phyloP scores from a whole-genome alignment of 176 grass and related monocot genomes.

The Zoysia pacifica region DNA sequence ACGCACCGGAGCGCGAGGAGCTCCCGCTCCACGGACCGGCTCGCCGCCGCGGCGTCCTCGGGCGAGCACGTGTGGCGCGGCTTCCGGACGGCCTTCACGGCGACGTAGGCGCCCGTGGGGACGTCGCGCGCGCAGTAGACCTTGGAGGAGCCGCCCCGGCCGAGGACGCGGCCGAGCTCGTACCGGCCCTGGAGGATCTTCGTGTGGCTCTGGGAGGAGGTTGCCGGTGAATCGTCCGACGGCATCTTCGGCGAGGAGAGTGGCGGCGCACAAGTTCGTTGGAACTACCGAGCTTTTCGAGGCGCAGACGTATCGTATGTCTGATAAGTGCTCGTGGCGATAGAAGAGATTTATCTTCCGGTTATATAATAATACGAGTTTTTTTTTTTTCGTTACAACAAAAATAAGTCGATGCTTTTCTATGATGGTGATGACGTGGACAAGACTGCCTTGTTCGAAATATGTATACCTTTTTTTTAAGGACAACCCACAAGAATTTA shows the following conservation, averaged over 20 bases:
- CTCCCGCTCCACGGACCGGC: constrained; percentile 56
- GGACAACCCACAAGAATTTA: too few species aligned
- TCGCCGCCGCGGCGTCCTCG: neutral
- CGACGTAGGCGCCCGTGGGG: constrained; percentile 51
- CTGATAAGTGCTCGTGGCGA: constrained; percentile 1
- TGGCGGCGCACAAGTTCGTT: neutral
- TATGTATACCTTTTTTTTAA: too few species aligned
- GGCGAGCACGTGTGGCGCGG: neutral
- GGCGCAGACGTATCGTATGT: neutral
- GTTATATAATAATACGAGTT: neutral
- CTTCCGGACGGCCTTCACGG: constrained; percentile 80
- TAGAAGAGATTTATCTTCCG: neutral
- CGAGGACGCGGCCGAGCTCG: constrained; percentile 68
- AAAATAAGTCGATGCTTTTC: too few species aligned
- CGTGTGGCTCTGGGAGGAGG: neutral
- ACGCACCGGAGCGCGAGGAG: constrained; percentile 56
- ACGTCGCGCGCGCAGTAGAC: constrained; percentile 77
- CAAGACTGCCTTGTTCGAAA: too few species aligned
- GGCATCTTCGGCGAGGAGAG: neutral
- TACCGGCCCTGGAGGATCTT: constrained; percentile 58
- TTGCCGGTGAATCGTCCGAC: neutral
- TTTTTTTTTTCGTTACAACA: too few species aligned
- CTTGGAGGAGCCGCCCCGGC: constrained; percentile 91
- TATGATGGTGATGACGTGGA: neutral
- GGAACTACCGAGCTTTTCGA: neutral